Evolutionary conservation across 805 yeast genomes (phyloP).

Genomic region (Ogataea populi-albae): DNA sequence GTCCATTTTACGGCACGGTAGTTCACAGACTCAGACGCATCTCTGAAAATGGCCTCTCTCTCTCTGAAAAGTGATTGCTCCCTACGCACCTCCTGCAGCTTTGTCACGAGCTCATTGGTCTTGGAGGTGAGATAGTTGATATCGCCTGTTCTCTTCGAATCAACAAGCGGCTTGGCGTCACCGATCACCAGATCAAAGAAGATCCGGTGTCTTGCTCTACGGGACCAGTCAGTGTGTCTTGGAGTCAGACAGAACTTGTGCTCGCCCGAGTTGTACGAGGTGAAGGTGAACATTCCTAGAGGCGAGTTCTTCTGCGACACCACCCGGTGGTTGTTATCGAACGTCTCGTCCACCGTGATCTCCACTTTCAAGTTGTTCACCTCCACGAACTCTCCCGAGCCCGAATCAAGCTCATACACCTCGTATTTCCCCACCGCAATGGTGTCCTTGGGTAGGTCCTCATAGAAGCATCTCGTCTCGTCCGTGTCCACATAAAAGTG

Average conservation of each 20-base stretch:
- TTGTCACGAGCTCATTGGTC: constrained; percentile 53
- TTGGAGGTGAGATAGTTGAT: constrained; percentile 55
- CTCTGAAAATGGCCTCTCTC: constrained; percentile 71
- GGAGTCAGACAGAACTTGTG: constrained; percentile 74
- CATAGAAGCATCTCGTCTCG: constrained; percentile 77
- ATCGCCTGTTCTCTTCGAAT: constrained; percentile 61
- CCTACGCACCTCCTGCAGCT: constrained; percentile 57
- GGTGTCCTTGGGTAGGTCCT: constrained; percentile 75
- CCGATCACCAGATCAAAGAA: constrained; percentile 69
- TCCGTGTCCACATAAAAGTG: constrained; percentile 81
- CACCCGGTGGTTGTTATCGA: constrained; percentile 74
- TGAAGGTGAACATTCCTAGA: constrained; percentile 67
- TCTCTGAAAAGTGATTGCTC: constrained; percentile 70
- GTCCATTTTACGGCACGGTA: constrained; percentile 74
- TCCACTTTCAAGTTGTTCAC: constrained; percentile 58
- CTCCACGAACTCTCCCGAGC: constrained; percentile 45
- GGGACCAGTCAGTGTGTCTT: constrained; percentile 44
- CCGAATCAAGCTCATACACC: constrained; percentile 57
- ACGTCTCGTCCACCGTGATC: constrained; percentile 73
- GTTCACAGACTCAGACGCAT: constrained; percentile 67
- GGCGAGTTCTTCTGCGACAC: constrained; percentile 66
- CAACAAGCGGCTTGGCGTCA: constrained; percentile 58
- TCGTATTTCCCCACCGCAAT: constrained; percentile 77
- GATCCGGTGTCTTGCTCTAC: constrained; percentile 56
- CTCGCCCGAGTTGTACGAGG: constrained; percentile 73